phyloP scores from a whole-genome alignment of 768 basidiomycete species.

The Hydnomerulius pinastri region DNA sequence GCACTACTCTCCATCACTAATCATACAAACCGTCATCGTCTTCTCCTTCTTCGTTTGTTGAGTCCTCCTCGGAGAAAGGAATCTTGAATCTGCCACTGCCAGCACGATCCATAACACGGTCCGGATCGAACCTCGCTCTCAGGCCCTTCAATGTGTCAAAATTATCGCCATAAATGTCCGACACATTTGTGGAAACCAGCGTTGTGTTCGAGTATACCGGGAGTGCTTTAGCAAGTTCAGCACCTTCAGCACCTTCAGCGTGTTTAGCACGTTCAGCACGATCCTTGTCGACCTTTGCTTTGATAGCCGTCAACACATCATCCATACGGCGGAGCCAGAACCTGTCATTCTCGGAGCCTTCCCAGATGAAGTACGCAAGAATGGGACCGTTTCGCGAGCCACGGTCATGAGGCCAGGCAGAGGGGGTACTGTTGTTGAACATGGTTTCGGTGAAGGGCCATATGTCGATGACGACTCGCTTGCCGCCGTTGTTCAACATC shows the following conservation, averaged over 20 bases:
- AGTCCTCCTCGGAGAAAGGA: too few relatives aligned
- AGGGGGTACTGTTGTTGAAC: constrained; percentile 8
- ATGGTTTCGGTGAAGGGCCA: constrained; percentile 19
- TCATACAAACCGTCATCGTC: too few relatives aligned
- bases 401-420: constrained; percentile 17
- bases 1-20: too few relatives aligned
- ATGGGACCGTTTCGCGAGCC: constrained; percentile 13
- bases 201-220: constrained; percentile 13
- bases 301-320: background rate
- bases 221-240: too few relatives aligned
- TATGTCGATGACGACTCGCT: constrained; percentile 3
- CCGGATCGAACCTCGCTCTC: constrained; percentile 13
- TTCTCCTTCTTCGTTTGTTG: too few relatives aligned
- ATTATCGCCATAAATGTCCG: constrained; percentile 10
- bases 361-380: constrained; percentile 15
- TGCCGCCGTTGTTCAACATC: background rate
- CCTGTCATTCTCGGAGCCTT: constrained; percentile 7
- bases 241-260: too few relatives aligned
- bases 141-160: background rate
- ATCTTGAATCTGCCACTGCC: constrained; percentile 22
- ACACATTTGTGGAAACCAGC: constrained; percentile 1
- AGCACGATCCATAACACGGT: constrained; percentile 9
- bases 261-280: background rate
- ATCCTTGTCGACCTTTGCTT: background rate
- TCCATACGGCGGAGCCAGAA: constrained; percentile 11